Evolutionary conservation across 768 basidiomycete genomes (phyloP).

Genomic region (Lyophyllum atratum): DNA sequence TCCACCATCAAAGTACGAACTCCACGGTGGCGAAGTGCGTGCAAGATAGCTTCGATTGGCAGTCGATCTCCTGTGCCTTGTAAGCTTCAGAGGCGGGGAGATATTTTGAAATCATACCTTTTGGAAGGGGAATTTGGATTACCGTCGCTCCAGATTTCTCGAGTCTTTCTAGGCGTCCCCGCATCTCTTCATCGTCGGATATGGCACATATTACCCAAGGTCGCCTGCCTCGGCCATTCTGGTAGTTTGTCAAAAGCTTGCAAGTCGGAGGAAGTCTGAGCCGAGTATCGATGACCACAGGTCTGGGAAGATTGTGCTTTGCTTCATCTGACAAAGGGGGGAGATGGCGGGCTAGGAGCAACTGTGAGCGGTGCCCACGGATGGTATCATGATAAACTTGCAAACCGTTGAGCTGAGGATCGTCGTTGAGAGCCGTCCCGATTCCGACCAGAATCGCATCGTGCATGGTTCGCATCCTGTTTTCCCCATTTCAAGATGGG

Average conservation of each 20-base stretch:
- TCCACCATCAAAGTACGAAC: constrained; percentile 91
- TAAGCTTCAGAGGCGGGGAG: neutral
- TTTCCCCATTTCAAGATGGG: neutral
- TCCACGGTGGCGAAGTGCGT: constrained; percentile 51
- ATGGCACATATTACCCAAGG: constrained; percentile 72
- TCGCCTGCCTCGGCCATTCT: constrained; percentile 56
- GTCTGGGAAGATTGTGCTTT: constrained; percentile 63
- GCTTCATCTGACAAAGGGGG: constrained; percentile 38
- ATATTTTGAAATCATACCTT: constrained; percentile 30
- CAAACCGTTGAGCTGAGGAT: constrained; percentile 93
- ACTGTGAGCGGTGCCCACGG: neutral
- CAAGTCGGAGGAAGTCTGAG: constrained; percentile 67
- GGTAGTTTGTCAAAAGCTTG: constrained; percentile 71
- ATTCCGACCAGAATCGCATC: constrained; percentile 92
- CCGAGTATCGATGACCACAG: constrained; percentile 79
- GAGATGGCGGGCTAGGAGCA: constrained; percentile 53
- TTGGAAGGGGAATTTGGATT: constrained; percentile 44
- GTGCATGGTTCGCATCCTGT: constrained; percentile 89
- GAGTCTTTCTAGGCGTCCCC: constrained; percentile 42
- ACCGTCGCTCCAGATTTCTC: constrained; percentile 69
- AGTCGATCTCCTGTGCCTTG: constrained; percentile 23
- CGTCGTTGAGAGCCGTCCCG: constrained; percentile 86
- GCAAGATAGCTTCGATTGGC: constrained; percentile 51
- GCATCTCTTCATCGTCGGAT: constrained; percentile 26
- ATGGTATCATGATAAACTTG: constrained; percentile 1